Evolutionary conservation across 805 yeast genomes (phyloP), one percentile per base, ranked within the genome.

Genomic region (Nakazawaea populi): DNA sequence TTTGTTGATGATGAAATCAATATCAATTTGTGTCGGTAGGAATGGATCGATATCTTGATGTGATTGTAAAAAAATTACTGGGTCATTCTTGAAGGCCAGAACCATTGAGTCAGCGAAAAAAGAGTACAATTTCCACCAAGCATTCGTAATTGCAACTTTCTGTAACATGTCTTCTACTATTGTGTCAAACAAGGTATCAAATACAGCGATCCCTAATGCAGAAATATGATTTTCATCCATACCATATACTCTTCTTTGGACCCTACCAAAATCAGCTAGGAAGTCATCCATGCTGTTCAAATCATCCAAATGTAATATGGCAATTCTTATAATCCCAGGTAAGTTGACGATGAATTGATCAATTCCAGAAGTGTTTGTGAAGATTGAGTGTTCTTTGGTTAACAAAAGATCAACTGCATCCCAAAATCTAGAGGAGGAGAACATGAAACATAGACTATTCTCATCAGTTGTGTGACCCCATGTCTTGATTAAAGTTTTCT

Each of bases 271-370:
- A 46, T 78, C 76, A 42, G 69, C 69, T 47, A 89, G 66, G 52
- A 82, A 83, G 29, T 76, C 85, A 58, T 85, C 83, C 57, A 87
- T 66, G 6, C 67, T 64, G 3, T 74, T 61, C 50, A 87, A 70
- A 55, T 82, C 75, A 47, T 85, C 89, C 46, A 88, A 68, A 56
- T 81, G 81, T 32, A 76, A 65, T 53, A 88, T 79, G 3, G 90
- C 86, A 44, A 81, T 74, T 28, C 85, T 77, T 55, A 89, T 64
- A 14, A 88, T 87, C 4, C 91, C 90, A 0, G 91, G 89, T 68
- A 88, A 83, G 6, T 90, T 79, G 7, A 80, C 77, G 1, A 92
- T 89, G 67, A 88, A 95, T 61, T 85, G 89, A 54, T 78, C 76
- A 55, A 87, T 79, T 3, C 87, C 79, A 12, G n/a, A 10, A 5